Percentiles rank a stretch among this genome's conserved stretches.
These are phyloP conservation scores for Dendrostoma leiphaemia DNA, from an alignment of 2,329 filamentous ascomycete genomes.

Conservation along the genomic window DNA sequence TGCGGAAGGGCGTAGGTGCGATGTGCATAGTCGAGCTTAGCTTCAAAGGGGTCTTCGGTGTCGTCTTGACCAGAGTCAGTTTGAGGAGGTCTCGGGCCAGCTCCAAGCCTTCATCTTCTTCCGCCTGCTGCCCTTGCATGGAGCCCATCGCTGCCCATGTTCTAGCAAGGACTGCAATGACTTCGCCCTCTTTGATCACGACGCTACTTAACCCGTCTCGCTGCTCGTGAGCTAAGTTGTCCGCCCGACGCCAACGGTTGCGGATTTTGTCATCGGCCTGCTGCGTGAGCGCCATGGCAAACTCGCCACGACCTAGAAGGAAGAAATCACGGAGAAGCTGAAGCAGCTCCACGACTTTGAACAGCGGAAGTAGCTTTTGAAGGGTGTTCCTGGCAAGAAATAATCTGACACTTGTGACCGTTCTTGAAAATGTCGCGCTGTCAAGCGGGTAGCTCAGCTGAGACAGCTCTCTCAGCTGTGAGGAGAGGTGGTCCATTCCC, in stretches of 20 bases:
- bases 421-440: constrained; percentile 64
- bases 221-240: constrained; percentile 56
- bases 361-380: constrained; percentile 75
- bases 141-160: constrained; percentile 80
- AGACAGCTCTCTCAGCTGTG: constrained; percentile 68
- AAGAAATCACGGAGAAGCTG: constrained; percentile 82
- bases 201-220: constrained; percentile 60
- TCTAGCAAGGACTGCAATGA: constrained; percentile 70
- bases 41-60: constrained; percentile 36
- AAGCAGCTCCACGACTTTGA: constrained; percentile 73
- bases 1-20: constrained; percentile 64
- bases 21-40: constrained; percentile 36
- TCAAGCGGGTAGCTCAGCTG: constrained; percentile 72
- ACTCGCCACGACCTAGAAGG: constrained; percentile 83
- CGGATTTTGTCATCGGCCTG: constrained; percentile 80
- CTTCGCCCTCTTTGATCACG: constrained; percentile 81
- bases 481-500: constrained; percentile 61
- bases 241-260: constrained; percentile 67
- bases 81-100: constrained; percentile 75
- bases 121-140: constrained; percentile 65
- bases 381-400: constrained; percentile 82
- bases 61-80: constrained; percentile 58
- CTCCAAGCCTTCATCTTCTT: constrained; percentile 82
- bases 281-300: constrained; percentile 80
- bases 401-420: constrained; percentile 72